Conservation (phyloP, 805 yeast species). For the Saccharomycopsis sp. region DNA sequence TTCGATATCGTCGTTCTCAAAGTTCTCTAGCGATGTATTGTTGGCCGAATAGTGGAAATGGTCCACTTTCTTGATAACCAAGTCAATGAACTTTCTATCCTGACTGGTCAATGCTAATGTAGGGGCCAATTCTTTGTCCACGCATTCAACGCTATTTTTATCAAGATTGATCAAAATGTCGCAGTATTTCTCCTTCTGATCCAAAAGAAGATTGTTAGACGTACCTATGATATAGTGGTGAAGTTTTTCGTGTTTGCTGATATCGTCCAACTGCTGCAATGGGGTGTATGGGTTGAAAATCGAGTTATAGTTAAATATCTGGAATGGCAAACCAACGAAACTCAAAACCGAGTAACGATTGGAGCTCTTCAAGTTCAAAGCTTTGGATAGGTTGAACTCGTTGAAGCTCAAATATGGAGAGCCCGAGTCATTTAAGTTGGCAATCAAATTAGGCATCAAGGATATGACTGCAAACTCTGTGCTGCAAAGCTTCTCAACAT, state of each 20-base stretch:
- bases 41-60: constrained; percentile 12
- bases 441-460: constrained; percentile 72
- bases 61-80: constrained; percentile 43
- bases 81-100: constrained; percentile 73
- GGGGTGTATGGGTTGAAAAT: constrained; percentile 93
- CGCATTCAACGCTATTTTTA: constrained; percentile 37
- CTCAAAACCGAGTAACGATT: constrained; percentile 69
- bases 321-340: constrained; percentile 85
- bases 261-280: constrained; percentile 78
- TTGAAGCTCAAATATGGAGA: constrained; percentile 62
- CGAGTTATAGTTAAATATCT: constrained; percentile 78
- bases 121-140: constrained; percentile 36
- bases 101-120: constrained; percentile 42
- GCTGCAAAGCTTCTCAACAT: constrained; percentile 74
- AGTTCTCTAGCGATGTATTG: neutral
- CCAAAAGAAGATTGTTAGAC: constrained; percentile 73
- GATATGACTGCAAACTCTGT: constrained; percentile 80
- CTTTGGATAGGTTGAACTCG: constrained; percentile 44
- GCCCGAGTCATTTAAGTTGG: constrained; percentile 69
- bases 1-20: constrained; percentile 26
- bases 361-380: constrained; percentile 65
- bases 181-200: constrained; percentile 52
- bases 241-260: constrained; percentile 45
- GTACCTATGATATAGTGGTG: constrained; percentile 74
- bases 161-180: constrained; percentile 74